Evolutionary conservation across 345 rosid genomes (phyloP).

Genomic region (Sonneratia caseolaris): DNA sequence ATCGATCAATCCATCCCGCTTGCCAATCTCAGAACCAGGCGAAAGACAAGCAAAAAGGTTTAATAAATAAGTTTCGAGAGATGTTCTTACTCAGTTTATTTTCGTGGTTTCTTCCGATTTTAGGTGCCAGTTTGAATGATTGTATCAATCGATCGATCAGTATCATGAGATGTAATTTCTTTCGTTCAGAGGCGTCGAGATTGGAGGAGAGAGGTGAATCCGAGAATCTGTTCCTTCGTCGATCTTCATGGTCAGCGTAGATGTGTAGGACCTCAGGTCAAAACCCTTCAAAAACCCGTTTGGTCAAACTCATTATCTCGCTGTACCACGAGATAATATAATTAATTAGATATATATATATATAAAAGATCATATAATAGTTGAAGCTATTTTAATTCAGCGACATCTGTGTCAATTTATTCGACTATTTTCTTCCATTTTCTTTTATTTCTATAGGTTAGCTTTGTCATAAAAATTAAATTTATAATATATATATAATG

Average conservation of each 20-base stretch:
- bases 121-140: too few species aligned
- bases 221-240: background rate
- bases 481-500: background rate
- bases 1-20: background rate
- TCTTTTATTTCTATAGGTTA: conserved; percentile 11
- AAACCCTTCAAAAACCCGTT: conserved; percentile 38
- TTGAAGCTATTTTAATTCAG: too few species aligned
- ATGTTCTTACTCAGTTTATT: too few species aligned
- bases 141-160: background rate
- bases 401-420: too few species aligned
- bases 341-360: too few species aligned
- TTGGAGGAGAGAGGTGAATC: conserved; percentile 8
- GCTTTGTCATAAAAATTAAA: conserved; percentile 23
- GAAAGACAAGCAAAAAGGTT: background rate
- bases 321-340: too few species aligned
- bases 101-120: too few species aligned
- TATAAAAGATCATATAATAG: too few species aligned
- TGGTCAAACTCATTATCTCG: conserved; percentile 30
- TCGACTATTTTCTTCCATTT: too few species aligned
- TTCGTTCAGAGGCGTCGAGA: conserved; percentile 15
- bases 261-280: conserved; percentile 36
- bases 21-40: background rate
- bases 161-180: conserved; percentile 6
- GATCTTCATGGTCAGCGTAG: conserved; percentile 14
- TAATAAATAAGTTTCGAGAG: background rate